A percentile compares a stretch with the other conserved stretches of the same genome.
phyloP scores from a whole-genome alignment of 768 basidiomycete genomes.

The Rhizopogon salebrosus region DNA sequence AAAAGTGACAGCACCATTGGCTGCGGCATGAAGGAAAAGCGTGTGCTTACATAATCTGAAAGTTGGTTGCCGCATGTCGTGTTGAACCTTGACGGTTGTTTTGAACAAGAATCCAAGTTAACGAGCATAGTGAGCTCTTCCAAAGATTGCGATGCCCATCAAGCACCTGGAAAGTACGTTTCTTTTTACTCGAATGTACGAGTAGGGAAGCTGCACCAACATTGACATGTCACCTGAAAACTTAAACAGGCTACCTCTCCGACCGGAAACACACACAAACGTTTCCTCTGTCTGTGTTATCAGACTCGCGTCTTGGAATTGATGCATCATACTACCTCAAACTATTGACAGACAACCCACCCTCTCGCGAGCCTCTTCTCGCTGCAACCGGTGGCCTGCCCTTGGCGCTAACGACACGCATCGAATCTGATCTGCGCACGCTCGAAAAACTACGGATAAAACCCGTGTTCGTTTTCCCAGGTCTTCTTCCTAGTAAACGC shows the following conservation, averaged over 20 bases:
- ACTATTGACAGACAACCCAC: slow-evolving; percentile 66
- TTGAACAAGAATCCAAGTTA: slow-evolving; percentile 8
- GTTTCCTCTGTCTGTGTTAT: slow-evolving; percentile 72
- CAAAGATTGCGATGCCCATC: slow-evolving; percentile 56
- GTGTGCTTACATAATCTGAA: slow-evolving; percentile 23
- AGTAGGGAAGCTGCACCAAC: not conserved
- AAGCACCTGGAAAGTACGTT: slow-evolving; percentile 77
- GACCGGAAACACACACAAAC: slow-evolving; percentile 88
- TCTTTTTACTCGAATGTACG: not conserved
- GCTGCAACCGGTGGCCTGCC: slow-evolving; percentile 95
- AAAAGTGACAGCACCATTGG: no score
- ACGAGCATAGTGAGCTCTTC: slow-evolving; percentile 4
- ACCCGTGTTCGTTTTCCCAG: slow-evolving; percentile 97
- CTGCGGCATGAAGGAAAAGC: not conserved
- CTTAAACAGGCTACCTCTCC: slow-evolving; percentile 62
- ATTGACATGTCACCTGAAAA: not conserved
- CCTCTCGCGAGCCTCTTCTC: slow-evolving; percentile 84
- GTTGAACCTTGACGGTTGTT: slow-evolving; percentile 19
- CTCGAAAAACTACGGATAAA: slow-evolving; percentile 93
- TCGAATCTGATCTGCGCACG: slow-evolving; percentile 86
- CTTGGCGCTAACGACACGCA: slow-evolving; percentile 77
- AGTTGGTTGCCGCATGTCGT: slow-evolving; percentile 12
- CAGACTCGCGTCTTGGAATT: slow-evolving; percentile 93
- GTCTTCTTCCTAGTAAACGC: slow-evolving; percentile 73
- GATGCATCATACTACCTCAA: slow-evolving; percentile 91